phyloP scores from a whole-genome alignment of 139 green algal species.

The Edaphochlamys debaryana region DNA sequence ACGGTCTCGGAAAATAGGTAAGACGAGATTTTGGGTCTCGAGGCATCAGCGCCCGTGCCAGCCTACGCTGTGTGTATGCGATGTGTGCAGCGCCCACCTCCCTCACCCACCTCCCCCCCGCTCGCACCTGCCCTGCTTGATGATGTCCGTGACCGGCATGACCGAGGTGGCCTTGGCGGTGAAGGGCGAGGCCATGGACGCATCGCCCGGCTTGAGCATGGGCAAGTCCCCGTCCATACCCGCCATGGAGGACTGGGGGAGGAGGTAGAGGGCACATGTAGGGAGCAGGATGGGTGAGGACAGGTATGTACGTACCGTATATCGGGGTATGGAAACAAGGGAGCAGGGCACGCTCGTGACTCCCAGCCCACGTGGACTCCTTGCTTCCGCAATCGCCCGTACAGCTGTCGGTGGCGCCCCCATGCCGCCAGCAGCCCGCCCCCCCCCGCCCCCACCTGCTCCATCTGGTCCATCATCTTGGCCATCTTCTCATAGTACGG shows the following conservation, averaged over 20 bases:
- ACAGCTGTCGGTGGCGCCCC: too few species aligned
- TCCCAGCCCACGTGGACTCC: too few species aligned
- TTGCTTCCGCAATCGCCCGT: too few species aligned
- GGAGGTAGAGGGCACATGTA: too few species aligned
- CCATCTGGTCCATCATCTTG: slow-evolving; percentile 80
- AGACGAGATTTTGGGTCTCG: not conserved
- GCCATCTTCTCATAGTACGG: slow-evolving; percentile 73
- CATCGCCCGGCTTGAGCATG: slow-evolving; percentile 89
- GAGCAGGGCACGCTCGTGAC: too few species aligned
- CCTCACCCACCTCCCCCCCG: too few species aligned
- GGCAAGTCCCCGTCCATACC: slow-evolving; percentile 43
- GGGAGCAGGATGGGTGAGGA: too few species aligned
- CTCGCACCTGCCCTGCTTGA: slow-evolving; percentile 86
- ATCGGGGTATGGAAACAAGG: too few species aligned
- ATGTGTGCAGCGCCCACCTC: too few species aligned
- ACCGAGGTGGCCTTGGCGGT: slow-evolving; percentile 86
- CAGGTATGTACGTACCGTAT: too few species aligned
- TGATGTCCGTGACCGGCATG: slow-evolving; percentile 86
- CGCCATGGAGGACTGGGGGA: not conserved
- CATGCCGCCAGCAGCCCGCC: not conserved
- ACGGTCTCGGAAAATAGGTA: slow-evolving; percentile 31
- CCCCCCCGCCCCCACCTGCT: slow-evolving; percentile 5
- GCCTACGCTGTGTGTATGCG: too few species aligned
- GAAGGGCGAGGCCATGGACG: slow-evolving; percentile 92
- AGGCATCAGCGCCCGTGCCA: not conserved